Percentiles rank a stretch among this genome's conserved stretches.
Conservation (phyloP, 768 basidiomycete genomes). For the Leucocoprinus sp. region DNA sequence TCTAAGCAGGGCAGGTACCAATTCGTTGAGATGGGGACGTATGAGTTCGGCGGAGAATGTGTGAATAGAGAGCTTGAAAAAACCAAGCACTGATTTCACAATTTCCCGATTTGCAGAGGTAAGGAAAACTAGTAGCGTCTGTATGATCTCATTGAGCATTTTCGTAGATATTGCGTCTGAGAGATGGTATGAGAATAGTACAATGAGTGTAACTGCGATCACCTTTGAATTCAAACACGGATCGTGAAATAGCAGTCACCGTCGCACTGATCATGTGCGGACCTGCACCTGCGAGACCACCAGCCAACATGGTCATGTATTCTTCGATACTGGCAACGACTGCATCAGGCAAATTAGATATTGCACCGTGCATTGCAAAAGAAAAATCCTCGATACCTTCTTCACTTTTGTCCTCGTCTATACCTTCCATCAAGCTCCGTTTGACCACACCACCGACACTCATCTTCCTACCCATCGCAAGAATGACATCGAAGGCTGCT, state of each 20-base stretch:
- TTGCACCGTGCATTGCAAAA: background rate
- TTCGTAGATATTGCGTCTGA: slow-evolving; percentile 58
- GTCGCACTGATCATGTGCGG: slow-evolving; percentile 99
- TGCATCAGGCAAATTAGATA: slow-evolving; percentile 11
- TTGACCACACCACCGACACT: slow-evolving; percentile 75
- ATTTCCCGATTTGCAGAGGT: slow-evolving; percentile 95
- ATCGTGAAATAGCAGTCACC: slow-evolving; percentile 85
- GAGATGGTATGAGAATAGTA: background rate
- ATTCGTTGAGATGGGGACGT: slow-evolving; percentile 62
- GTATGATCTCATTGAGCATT: slow-evolving; percentile 79
- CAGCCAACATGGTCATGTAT: slow-evolving; percentile 94
- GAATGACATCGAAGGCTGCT: slow-evolving; percentile 84
- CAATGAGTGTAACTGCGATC: background rate
- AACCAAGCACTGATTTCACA: slow-evolving; percentile 93
- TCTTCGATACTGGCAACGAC: slow-evolving; percentile 78
- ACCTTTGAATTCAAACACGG: slow-evolving; percentile 97
- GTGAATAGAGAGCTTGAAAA: slow-evolving; percentile 88
- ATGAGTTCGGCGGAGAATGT: slow-evolving; percentile 67
- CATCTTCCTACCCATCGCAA: slow-evolving; percentile 94
- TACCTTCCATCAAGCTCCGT: slow-evolving; percentile 68
- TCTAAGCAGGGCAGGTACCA: slow-evolving; percentile 78
- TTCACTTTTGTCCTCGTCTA: slow-evolving; percentile 63
- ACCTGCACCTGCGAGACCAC: slow-evolving; percentile 85
- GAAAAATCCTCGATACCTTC: slow-evolving; percentile 29
- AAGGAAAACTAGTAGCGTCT: slow-evolving; percentile 84